A percentile compares a stretch with the other conserved stretches of the same genome.
These are phyloP conservation scores for Blastocystis sp. DNA, from an alignment of 352 stramenopile species.

Conservation along the genomic window DNA sequence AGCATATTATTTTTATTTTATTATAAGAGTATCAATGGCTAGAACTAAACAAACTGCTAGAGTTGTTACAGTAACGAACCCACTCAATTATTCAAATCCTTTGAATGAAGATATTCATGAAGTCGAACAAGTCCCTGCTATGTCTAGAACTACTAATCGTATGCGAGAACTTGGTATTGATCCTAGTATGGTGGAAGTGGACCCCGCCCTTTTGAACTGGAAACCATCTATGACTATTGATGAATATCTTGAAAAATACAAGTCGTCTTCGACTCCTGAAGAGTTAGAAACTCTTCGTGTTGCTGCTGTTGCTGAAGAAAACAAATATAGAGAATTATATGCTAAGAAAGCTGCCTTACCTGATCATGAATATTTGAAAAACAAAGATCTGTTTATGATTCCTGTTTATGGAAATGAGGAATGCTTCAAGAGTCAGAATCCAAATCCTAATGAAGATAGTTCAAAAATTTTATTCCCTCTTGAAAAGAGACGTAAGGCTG, in stretches of 20 bases:
- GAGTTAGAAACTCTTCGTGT: conserved; percentile 31
- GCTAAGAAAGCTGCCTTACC: conserved; percentile 38
- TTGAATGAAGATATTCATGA: too few relatives aligned
- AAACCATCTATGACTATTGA: conserved; percentile 30
- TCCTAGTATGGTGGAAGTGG: conserved; percentile 17
- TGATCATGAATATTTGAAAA: conserved; percentile 39
- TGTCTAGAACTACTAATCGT: conserved; percentile 12
- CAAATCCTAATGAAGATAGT: conserved; percentile 34
- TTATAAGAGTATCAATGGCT: too few relatives aligned
- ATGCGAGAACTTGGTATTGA: conserved; percentile 33
- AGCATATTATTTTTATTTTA: too few relatives aligned
- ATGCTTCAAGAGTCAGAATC: conserved; percentile 23
- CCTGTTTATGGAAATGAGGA: conserved; percentile 41
- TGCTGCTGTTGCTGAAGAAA: conserved; percentile 40
- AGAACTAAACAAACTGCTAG: too few relatives aligned
- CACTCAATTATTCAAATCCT: too few relatives aligned
- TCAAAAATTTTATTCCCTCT: conserved; percentile 36
- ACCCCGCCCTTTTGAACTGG: conserved; percentile 3
- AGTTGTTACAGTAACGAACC: too few relatives aligned
- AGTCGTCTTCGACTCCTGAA: not conserved
- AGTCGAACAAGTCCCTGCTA: conserved; percentile 28
- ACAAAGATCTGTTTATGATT: conserved; percentile 40
- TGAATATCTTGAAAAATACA: conserved; percentile 35
- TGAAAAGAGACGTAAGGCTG: conserved; percentile 8
- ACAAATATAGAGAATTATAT: conserved; percentile 43